Evolutionary conservation across 2,329 filamentous ascomycete genomes (phyloP).

Genomic region (Rutstroemia sydowiana): DNA sequence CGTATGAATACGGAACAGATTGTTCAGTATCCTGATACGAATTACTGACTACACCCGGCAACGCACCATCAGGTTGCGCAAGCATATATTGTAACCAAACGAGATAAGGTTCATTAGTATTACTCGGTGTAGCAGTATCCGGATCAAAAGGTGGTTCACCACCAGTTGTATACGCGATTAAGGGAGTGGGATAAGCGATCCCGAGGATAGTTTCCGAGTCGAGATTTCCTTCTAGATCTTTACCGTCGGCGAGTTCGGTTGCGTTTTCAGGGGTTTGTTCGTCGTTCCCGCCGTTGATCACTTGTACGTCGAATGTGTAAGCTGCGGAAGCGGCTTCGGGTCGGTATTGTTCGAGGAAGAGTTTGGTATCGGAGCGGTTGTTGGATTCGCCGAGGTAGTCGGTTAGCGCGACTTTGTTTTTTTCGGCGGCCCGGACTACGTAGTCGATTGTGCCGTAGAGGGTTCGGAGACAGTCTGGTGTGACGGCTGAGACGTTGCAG

Average conservation of each 20-base stretch:
- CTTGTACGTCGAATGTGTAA: slow-evolving; percentile 7
- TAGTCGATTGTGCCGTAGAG: slow-evolving; percentile 23
- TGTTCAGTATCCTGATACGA: slow-evolving; percentile 53
- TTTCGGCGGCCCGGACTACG: slow-evolving; percentile 10
- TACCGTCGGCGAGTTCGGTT: slow-evolving; percentile 12
- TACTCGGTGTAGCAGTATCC: slow-evolving; percentile 28
- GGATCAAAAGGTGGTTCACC: slow-evolving; percentile 46
- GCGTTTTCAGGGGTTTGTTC: slow-evolving; percentile 13
- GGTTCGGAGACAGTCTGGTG: slow-evolving; percentile 20
- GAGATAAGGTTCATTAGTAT: slow-evolving; percentile 47
- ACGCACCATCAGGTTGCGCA: slow-evolving; percentile 30
- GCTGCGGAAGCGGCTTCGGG: slow-evolving; percentile 14
- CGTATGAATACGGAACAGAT: slow-evolving; percentile 44
- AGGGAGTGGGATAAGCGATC: slow-evolving; percentile 44
- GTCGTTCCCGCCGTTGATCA: slow-evolving; percentile 11
- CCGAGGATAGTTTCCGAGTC: slow-evolving; percentile 48
- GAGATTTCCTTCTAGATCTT: slow-evolving; percentile 44
- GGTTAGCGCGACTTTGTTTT: slow-evolving; percentile 20
- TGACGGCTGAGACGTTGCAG: slow-evolving; percentile 46
- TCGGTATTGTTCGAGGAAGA: slow-evolving; percentile 20
- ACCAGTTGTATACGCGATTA: slow-evolving; percentile 48
- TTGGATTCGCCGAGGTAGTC: slow-evolving; percentile 23
- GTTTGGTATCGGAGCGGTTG: slow-evolving; percentile 20
- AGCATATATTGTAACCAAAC: slow-evolving; percentile 47
- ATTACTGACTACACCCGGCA: slow-evolving; percentile 49